phyloP scores from a whole-genome alignment of 2,329 filamentous ascomycete species.

The Lasiodiplodia sp. region DNA sequence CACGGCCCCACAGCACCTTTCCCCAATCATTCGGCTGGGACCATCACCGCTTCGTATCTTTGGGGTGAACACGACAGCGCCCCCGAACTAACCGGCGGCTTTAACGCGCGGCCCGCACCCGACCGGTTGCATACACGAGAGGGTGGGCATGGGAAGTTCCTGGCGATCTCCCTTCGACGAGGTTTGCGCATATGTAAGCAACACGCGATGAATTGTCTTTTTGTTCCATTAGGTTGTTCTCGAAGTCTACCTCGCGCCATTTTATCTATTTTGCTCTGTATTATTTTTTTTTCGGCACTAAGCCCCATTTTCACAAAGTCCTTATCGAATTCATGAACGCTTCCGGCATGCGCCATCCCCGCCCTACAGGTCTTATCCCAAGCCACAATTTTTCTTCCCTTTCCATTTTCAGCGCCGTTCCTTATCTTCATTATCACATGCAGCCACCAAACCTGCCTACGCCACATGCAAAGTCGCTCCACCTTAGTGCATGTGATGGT shows the following conservation, averaged over 20 bases:
- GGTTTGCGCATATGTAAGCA: not conserved
- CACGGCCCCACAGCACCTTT: not conserved
- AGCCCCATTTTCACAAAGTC: too few relatives aligned
- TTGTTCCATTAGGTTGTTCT: not conserved
- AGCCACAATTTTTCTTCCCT: not conserved
- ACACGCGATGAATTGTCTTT: not conserved
- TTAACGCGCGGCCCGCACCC: constrained; percentile 21
- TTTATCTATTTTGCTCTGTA: too few relatives aligned
- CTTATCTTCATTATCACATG: not conserved
- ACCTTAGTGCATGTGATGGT: not conserved
- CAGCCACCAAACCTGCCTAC: not conserved
- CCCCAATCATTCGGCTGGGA: not conserved
- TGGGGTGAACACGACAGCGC: not conserved
- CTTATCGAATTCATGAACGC: too few relatives aligned
- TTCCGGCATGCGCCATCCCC: not conserved
- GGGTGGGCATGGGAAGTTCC: constrained; percentile 3
- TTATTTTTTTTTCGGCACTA: too few relatives aligned
- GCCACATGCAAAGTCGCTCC: not conserved
- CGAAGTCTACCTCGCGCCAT: too few relatives aligned
- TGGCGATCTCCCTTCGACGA: constrained; percentile 1
- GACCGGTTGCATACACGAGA: not conserved
- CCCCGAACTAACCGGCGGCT: not conserved
- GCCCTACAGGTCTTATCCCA: not conserved
- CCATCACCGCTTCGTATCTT: not conserved
- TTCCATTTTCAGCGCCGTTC: not conserved